A percentile compares a stretch with the other conserved stretches of the same genome.
These are phyloP conservation scores for Mimosa pudica DNA, from an alignment of 306 rosid genomes.

Conservation along the genomic window DNA sequence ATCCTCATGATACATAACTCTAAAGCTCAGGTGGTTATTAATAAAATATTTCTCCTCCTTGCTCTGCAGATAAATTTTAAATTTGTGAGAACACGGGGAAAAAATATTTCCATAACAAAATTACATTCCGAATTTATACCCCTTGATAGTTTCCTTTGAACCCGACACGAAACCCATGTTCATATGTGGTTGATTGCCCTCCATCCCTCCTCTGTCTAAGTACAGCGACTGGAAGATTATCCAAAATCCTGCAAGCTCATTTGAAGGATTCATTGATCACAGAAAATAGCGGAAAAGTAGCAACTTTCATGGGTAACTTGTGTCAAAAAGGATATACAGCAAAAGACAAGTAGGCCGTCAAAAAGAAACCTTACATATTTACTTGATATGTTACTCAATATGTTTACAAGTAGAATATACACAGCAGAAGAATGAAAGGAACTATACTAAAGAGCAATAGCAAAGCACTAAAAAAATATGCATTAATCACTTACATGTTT, in stretches of 20 bases:
- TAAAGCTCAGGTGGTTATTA: constrained; percentile 95
- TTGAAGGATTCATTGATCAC: constrained; percentile 32
- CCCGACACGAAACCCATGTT: constrained; percentile 95
- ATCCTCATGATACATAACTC: constrained; percentile 97
- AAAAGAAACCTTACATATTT: constrained; percentile 6
- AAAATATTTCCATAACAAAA: constrained; percentile 28
- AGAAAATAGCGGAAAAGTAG: background rate
- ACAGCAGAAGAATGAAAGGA: constrained; percentile 21
- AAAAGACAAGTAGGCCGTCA: constrained; percentile 14
- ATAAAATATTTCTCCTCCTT: constrained; percentile 96
- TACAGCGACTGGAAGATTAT: constrained; percentile 98
- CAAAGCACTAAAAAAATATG: constrained; percentile 22
- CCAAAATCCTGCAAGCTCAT: constrained; percentile 80
- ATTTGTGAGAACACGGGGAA: constrained; percentile 23
- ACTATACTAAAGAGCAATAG: constrained; percentile 26
- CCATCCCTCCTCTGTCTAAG: constrained; percentile 93
- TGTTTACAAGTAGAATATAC: too few relatives aligned
- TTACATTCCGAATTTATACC: constrained; percentile 56
- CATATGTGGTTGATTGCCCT: constrained; percentile 85
- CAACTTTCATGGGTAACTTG: background rate
- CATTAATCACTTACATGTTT: constrained; percentile 70
- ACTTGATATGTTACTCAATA: too few relatives aligned
- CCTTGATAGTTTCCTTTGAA: constrained; percentile 96
- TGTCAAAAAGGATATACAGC: constrained; percentile 10
- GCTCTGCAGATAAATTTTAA: constrained; percentile 57